Conservation (phyloP, 805 yeast species). For the Ogataea glucozyma region DNA sequence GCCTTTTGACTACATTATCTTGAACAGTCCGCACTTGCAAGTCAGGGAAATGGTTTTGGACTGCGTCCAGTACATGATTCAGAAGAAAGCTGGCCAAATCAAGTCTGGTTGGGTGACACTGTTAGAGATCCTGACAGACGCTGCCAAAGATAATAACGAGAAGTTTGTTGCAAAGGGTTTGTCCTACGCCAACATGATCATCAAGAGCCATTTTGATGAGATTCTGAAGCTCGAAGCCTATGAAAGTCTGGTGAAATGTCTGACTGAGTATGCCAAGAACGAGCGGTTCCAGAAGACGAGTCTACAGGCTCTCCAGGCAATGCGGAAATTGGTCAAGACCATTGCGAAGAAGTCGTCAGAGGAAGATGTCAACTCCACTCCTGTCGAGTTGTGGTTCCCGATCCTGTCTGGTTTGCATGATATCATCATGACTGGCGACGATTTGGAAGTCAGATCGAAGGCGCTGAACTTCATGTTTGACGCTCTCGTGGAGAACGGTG, state of each 20-base stretch:
- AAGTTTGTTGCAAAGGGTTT: constrained; percentile 63
- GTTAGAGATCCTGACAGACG: constrained; percentile 71
- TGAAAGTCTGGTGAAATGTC: constrained; percentile 65
- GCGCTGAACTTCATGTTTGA: constrained; percentile 85
- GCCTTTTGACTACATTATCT: constrained; percentile 82
- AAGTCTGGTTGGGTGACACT: constrained; percentile 95
- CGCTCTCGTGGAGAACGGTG: constrained; percentile 75
- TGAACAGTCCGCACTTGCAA: constrained; percentile 62
- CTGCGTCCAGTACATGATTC: constrained; percentile 82
- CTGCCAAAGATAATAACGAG: constrained; percentile 64
- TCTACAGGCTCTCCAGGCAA: constrained; percentile 74
- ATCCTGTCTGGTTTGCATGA: constrained; percentile 82
- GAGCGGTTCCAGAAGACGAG: constrained; percentile 78
- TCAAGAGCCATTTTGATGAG: constrained; percentile 58
- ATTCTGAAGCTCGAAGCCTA: constrained; percentile 72
- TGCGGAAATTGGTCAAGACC: constrained; percentile 60
- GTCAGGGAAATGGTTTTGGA: constrained; percentile 89
- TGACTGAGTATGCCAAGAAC: constrained; percentile 82
- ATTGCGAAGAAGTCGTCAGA: constrained; percentile 47
- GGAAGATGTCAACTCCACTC: constrained; percentile 35
- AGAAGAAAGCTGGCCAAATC: constrained; percentile 69
- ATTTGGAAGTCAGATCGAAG: constrained; percentile 88
- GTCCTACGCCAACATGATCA: constrained; percentile 61
- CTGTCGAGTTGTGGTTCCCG: constrained; percentile 78
- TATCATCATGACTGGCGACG: constrained; percentile 90